Conservation (phyloP, 768 basidiomycete species). For the Trametes cubensis region DNA sequence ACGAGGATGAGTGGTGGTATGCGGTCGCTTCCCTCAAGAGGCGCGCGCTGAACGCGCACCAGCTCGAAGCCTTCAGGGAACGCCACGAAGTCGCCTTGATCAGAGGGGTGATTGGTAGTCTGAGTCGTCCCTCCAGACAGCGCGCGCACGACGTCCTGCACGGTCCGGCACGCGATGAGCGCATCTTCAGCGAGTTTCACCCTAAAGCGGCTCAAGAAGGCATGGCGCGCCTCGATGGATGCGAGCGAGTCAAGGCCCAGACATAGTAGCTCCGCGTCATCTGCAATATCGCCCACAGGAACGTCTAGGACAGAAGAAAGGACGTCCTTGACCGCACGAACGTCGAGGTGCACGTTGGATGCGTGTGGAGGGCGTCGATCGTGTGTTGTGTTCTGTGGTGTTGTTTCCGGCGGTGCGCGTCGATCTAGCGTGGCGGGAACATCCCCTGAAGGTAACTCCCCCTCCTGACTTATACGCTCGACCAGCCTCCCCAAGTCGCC, state of each 20-base stretch:
- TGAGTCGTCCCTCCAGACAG: conserved; percentile 34
- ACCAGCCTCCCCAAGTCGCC: conserved; percentile 39
- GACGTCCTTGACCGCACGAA: conserved; percentile 31
- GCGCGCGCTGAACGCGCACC: conserved; percentile 9
- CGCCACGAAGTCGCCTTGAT: background rate
- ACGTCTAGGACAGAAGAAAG: conserved; percentile 52
- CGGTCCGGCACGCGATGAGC: conserved; percentile 11
- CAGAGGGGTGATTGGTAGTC: conserved; percentile 45
- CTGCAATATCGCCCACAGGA: conserved; percentile 41
- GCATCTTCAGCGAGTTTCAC: conserved; percentile 36
- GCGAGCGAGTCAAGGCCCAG: conserved; percentile 68
- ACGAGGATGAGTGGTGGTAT: conserved; percentile 59
- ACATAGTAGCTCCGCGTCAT: conserved; percentile 48
- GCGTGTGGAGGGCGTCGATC: background rate
- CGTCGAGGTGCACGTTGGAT: background rate
- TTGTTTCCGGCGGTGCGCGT: too few species aligned
- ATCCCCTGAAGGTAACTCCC: background rate
- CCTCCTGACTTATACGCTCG: conserved; percentile 19
- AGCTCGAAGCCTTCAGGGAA: background rate
- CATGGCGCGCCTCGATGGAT: conserved; percentile 61
- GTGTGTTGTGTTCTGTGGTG: too few species aligned
- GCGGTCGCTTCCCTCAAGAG: conserved; percentile 5
- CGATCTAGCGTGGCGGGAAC: background rate
- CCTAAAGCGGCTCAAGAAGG: conserved; percentile 45
- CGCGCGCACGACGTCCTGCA: conserved; percentile 1